Base-by-base conservation (phyloP, 371 early-diverging fungal genomes). In the Syncephalastrum monosporum region DNA sequence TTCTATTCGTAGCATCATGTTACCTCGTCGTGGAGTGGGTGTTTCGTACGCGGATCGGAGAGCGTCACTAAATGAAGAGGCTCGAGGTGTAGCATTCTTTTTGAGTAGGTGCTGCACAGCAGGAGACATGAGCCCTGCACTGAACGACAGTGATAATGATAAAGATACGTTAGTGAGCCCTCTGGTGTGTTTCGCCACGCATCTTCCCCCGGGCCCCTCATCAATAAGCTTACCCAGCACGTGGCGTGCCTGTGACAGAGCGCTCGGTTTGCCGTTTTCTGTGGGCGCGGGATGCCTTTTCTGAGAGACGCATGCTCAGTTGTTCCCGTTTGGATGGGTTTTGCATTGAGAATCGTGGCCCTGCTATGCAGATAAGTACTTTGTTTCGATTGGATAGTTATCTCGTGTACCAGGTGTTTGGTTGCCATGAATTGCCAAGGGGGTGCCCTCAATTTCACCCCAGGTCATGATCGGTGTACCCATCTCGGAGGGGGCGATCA, bases 391-490 rank as follows among this genome's bases (percentile, higher is more conserved):
- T 56, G 24, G 5, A n/a, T 25, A 15, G 13, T 19, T 0, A 53
- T 4, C 15, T 45, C 59, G 12, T 10, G 38, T 33, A 69, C 71
- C 77, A 3, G 82, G 78, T 21, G 81, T 75, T 15, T 72, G 63
- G 24, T 74, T 62, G 16, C 82, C 80, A 7, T 68, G 64, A 23
- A 85, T 81, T 29, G 79, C 59, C 42, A 86, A 50, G 8, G 89
- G 89, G 5, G 85, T 87, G 6, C 83, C 86, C 56, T 87, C 89
- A 47, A 89, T 83, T 1, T 78, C 68, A 47, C 89, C 90, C 94
- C 94, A 94, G 3, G 94, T 94, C 89, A 94, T 85, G 43, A 89
- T 77, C 64, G 76, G 77, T 15, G 74, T 66, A 0, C 69, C 71
- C 44, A 72, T 48, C 25, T 73, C 71, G 2, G 82, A 70, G 23